Evolutionary conservation across 2,329 filamentous ascomycete species (phyloP).

Genomic region (Monilinia vaccinii-corymbosi): DNA sequence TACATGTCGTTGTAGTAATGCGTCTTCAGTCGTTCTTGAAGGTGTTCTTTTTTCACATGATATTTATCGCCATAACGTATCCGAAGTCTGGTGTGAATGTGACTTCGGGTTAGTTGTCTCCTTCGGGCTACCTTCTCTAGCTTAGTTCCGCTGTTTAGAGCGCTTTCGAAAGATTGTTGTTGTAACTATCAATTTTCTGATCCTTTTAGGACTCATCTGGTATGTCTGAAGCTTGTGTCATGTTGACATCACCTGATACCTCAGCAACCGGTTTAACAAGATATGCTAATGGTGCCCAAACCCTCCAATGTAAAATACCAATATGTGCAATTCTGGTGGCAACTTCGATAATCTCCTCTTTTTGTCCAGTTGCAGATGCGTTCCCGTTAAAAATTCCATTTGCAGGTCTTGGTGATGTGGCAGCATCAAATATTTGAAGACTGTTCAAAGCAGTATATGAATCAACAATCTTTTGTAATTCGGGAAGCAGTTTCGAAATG

Average conservation of each 20-base stretch:
- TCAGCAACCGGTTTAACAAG: slow-evolving; percentile 26
- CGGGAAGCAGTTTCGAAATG: slow-evolving; percentile 21
- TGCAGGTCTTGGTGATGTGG: slow-evolving; percentile 21
- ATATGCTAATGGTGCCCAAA: slow-evolving; percentile 76
- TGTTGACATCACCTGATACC: slow-evolving; percentile 15
- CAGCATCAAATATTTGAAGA: slow-evolving; percentile 28
- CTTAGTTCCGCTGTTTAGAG: neutral
- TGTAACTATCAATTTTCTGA: neutral
- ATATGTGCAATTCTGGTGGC: slow-evolving; percentile 74
- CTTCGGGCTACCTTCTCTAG: neutral
- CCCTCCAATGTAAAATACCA: slow-evolving; percentile 77
- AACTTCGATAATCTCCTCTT: slow-evolving; percentile 49
- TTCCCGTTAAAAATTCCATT: neutral
- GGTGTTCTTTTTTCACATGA: neutral
- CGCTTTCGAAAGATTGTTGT: neutral
- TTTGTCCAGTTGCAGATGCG: slow-evolving; percentile 10
- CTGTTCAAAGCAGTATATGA: slow-evolving; percentile 26
- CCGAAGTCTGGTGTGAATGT: neutral
- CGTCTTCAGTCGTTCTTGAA: neutral
- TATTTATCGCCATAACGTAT: slow-evolving; percentile 4
- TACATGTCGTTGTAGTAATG: neutral
- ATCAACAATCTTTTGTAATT: slow-evolving; percentile 26
- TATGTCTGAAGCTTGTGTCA: neutral
- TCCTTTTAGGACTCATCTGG: neutral
- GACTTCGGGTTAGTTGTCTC: neutral